These are phyloP conservation scores for Phytophthora pinifolia DNA, from an alignment of 352 stramenopile species.

Conservation along the genomic window DNA sequence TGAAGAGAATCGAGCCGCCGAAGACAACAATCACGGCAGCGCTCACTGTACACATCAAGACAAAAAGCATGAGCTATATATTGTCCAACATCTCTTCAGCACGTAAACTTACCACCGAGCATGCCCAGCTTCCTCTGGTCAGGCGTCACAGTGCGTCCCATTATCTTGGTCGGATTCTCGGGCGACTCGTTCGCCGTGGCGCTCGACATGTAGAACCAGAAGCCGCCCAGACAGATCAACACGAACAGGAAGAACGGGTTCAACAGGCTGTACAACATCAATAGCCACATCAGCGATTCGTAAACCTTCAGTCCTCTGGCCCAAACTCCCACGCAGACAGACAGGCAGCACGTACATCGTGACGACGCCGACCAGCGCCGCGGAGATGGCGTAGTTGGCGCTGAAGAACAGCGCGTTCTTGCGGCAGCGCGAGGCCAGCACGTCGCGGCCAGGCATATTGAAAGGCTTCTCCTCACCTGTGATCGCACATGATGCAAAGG, in stretches of 20 bases:
- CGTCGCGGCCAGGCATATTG: conserved; percentile 68
- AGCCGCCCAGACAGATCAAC: conserved; percentile 77
- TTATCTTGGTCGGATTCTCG: conserved; percentile 74
- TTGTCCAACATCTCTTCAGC: neutral
- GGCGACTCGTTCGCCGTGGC: conserved; percentile 64
- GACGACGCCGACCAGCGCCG: conserved; percentile 71
- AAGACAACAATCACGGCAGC: conserved; percentile 80
- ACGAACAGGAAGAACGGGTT: conserved; percentile 90
- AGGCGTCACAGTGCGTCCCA: conserved; percentile 64
- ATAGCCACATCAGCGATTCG: conserved; percentile 6
- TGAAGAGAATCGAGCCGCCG: conserved; percentile 86
- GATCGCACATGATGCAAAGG: neutral
- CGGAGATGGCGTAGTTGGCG: conserved; percentile 84
- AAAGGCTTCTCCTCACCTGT: conserved; percentile 87
- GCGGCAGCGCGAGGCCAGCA: conserved; percentile 57
- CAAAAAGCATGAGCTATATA: conserved; percentile 8
- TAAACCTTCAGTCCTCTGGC: neutral
- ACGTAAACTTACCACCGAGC: conserved; percentile 52
- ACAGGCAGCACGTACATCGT: conserved; percentile 63
- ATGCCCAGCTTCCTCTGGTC: conserved; percentile 84
- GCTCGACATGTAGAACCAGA: conserved; percentile 83
- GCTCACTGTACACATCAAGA: conserved; percentile 46
- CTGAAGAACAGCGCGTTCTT: conserved; percentile 87
- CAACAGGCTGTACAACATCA: conserved; percentile 47
- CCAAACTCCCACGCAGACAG: neutral